Evolutionary conservation across 192 early-diverging fungal species (phyloP), one percentile per base, ranked within the genome.

Genomic region (Umbelopsis vinacea): DNA sequence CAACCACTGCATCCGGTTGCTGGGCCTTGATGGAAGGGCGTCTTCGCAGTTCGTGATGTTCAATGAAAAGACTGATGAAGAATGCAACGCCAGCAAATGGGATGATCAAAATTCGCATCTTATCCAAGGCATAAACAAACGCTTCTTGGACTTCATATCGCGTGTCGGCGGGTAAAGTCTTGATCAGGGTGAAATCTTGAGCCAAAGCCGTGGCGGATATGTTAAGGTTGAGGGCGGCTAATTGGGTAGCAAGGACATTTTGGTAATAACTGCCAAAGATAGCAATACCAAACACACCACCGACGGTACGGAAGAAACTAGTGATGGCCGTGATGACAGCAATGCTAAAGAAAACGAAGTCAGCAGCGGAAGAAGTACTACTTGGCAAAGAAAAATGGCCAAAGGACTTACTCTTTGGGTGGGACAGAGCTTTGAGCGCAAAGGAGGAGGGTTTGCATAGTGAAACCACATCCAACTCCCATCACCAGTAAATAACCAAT

Each of bases 381-480:
- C 21, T 26, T 26, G n/a, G n/a, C 0, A 57, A 33, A 33, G 0
- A 57, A 60, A 35, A 4, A 15, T 17, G 29, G 55, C 7, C n/a
- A n/a, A 4, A 24, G 21, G 3, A 35, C 57, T 19, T 63, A 63
- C 78, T 92, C 83, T 33, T 70, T 69, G n/a, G 78, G 66, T 2
- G 69, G 57, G 35, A 93, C 93, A 9, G 87, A 76, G 4, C 89
- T 83, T 75, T 96, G 94, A 38, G 86, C 82, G 23, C 84, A 84
- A 6, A 95, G 80, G 37, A 89, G 76, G n/a, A 88, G 77, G 2
- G 87, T 87, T 76, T 93, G 93, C 68, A 95, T 83, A 55, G 87
- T 84, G 19, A 80, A 67, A 37, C 97, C 95, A 33, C 91, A 66
- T 6, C 97, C 97, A 24, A 91, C 26, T 4, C 94, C 95, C 40